Base-by-base conservation (phyloP, 2,329 filamentous ascomycete genomes). In the Fusarium floridanum region DNA sequence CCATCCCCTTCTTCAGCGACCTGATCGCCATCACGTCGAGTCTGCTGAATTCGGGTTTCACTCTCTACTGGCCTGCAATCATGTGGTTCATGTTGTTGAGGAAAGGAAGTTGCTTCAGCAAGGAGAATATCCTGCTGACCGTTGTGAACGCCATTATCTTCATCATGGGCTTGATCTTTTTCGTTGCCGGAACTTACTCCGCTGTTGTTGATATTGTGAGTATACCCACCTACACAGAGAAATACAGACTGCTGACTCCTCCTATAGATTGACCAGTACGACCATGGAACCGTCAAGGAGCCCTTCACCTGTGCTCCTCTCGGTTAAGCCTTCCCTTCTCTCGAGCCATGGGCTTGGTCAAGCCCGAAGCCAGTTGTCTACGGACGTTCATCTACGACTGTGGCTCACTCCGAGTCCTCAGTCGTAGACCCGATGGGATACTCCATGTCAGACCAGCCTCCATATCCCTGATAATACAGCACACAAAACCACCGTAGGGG, bases 1-100 rank as follows among this genome's bases (percentile, higher is more conserved):
- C 91, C 0, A 92, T 95, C 59, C 93, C 93, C 1, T 91, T 91
- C 79, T 95, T 95, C 83, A 89, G 89, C 69, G 86, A 92, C 50
- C 83, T 95, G 50, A 84, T 95, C 11, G 83, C 85, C 48, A 85
- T 88, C 74, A 84, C 80, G 60, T 87, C 85, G 5, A 82, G 85
- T 22, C 80, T 88, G 20, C 83, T 88, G 69, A 82, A 87, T 69
- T 87, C 86, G 2, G 79, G 79, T 4, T 81, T 81, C 67, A 82
- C 84, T 0, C 83, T 85, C 34, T 82, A 84, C 56, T 77, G 83
- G 60, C 79, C 84, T 1, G 83, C 83, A 20, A 73, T 84, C 36
- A 82, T 85, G 73, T 84, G 82, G 79, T 84, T 85, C 73, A 81
- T 84, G 60, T 77, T 84, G 17, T 71, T 81, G 6, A 68, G 71